These are phyloP conservation scores for Boletus mariae DNA, from an alignment of 1,284 basidiomycete species.

Conservation along the genomic window DNA sequence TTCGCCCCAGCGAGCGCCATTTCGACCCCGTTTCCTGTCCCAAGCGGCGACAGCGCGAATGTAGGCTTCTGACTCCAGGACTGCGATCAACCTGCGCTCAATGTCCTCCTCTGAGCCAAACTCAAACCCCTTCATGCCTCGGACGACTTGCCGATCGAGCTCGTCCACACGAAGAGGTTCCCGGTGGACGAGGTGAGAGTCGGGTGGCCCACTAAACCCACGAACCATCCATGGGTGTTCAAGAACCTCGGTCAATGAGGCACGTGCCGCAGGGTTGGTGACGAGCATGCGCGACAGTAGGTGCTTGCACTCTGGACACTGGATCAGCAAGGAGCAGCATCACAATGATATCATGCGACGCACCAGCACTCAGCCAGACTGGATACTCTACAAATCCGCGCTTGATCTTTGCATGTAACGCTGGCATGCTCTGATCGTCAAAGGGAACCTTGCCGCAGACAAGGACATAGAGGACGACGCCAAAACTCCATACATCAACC, in stretches of 20 bases:
- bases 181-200: constrained; percentile 83
- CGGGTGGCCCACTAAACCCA: constrained; percentile 77
- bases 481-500: constrained; percentile 99
- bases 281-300: constrained; percentile 94
- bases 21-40: constrained; percentile 67
- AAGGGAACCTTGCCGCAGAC: constrained; percentile 99
- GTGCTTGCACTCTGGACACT: constrained; percentile 82
- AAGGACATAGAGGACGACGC: constrained; percentile 95
- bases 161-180: constrained; percentile 86
- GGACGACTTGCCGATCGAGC: constrained; percentile 82
- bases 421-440: constrained; percentile 99
- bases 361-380: constrained; percentile 91
- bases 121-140: constrained; percentile 95
- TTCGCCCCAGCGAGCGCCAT: constrained; percentile 48
- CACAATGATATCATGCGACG: constrained; percentile 23
- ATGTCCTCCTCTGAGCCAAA: constrained; percentile 90
- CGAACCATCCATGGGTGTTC: constrained; percentile 94
- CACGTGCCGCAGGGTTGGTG: constrained; percentile 85
- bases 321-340: constrained; percentile 12
- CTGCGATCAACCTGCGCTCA: constrained; percentile 65
- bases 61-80: constrained; percentile 82
- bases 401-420: constrained; percentile 98
- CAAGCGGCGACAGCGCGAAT: constrained; percentile 69
- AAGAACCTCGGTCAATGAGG: constrained; percentile 85
- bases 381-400: constrained; percentile 96